Conservation (phyloP, 2,329 filamentous ascomycete genomes). For the Cladorrhinum sp. region DNA sequence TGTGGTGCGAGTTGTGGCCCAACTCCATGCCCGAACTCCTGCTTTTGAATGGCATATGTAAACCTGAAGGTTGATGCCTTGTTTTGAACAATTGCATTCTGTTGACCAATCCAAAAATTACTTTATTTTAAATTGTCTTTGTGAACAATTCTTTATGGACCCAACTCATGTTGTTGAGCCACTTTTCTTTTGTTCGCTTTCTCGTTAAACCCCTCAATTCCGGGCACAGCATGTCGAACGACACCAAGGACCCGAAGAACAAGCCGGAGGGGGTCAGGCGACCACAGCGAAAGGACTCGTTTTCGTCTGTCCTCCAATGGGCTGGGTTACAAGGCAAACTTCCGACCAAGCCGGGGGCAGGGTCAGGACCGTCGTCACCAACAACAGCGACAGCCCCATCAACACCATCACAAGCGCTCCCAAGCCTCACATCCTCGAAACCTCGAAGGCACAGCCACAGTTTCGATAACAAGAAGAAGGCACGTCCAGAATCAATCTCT, state of each 20-base stretch:
- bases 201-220: slow-evolving; percentile 6
- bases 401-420: neutral
- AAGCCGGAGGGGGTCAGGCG: slow-evolving; percentile 22
- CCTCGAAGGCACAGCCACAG: slow-evolving; percentile 27
- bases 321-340: slow-evolving; percentile 23
- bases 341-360: slow-evolving; percentile 13
- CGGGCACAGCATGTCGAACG: slow-evolving; percentile 23
- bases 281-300: slow-evolving; percentile 26
- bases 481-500: slow-evolving; percentile 27
- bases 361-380: neutral
- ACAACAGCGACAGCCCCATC: slow-evolving; percentile 6
- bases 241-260: slow-evolving; percentile 20
- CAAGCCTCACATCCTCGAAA: slow-evolving; percentile 10
- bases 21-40: slow-evolving; percentile 28
- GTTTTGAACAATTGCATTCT: neutral
- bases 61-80: slow-evolving; percentile 6
- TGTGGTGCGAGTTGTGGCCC: slow-evolving; percentile 26
- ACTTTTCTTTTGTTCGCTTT: slow-evolving; percentile 15
- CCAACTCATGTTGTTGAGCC: neutral
- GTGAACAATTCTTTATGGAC: slow-evolving; percentile 1
- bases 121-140: neutral
- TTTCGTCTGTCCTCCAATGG: slow-evolving; percentile 28
- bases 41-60: slow-evolving; percentile 14
- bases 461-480: slow-evolving; percentile 25
- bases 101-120: neutral